phyloP scores from a whole-genome alignment of 2,329 filamentous ascomycete species.

The Phoma sp. region DNA sequence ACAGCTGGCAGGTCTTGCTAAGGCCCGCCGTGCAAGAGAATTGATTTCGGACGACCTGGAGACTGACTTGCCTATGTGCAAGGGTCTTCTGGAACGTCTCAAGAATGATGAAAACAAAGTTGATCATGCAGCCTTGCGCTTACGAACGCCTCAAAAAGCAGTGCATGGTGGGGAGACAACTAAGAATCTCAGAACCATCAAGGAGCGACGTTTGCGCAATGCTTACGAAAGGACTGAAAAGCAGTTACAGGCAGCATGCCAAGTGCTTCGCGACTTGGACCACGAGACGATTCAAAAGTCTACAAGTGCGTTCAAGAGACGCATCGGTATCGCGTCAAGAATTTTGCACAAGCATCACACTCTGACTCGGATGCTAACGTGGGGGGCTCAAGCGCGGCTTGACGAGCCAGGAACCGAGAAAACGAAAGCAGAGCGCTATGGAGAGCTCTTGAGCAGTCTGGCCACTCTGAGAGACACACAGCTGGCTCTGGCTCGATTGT shows the following conservation, averaged over 20 bases:
- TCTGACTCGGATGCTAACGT: conserved; percentile 36
- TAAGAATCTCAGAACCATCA: conserved; percentile 2
- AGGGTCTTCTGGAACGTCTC: conserved; percentile 32
- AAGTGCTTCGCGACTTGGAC: conserved; percentile 18
- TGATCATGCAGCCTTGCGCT: conserved; percentile 9
- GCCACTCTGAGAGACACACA: conserved; percentile 40
- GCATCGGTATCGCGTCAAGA: conserved; percentile 30
- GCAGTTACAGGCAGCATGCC: conserved; percentile 26
- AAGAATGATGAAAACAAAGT: conserved; percentile 31
- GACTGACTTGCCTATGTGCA: conserved; percentile 34
- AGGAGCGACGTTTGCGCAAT: conserved; percentile 17
- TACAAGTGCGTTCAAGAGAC: conserved; percentile 25
- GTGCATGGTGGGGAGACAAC: conserved; percentile 5
- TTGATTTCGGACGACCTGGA: conserved; percentile 34
- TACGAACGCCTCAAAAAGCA: conserved; percentile 1
- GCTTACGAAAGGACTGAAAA: conserved; percentile 27
- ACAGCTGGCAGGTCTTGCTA: conserved; percentile 24
- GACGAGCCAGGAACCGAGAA: conserved; percentile 26
- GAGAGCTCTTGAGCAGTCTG: conserved; percentile 32
- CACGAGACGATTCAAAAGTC: conserved; percentile 9
- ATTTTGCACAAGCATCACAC: conserved; percentile 36
- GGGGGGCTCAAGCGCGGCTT: conserved; percentile 36
- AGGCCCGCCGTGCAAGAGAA: conserved; percentile 30
- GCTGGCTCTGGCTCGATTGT: conserved; percentile 31
- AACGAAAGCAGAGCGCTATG: conserved; percentile 21